These are phyloP conservation scores for Arctium minus DNA, from an alignment of 129 eudicot species.

Conservation along the genomic window DNA sequence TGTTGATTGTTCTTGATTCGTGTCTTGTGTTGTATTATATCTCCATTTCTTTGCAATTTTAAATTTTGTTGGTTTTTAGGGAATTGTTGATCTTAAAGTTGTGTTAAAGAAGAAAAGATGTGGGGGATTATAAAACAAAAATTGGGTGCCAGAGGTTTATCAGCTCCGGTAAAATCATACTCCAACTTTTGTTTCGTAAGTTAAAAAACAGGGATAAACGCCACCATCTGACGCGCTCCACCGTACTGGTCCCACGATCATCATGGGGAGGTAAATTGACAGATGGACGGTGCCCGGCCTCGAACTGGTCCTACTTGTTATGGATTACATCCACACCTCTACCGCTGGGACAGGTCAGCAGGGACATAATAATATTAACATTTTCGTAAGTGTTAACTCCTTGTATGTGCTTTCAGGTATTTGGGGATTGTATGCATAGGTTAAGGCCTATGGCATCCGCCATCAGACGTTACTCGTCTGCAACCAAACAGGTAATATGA, in stretches of 20 bases:
- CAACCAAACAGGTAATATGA: slow-evolving; percentile 25
- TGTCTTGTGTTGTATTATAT: background rate
- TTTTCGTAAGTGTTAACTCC: background rate
- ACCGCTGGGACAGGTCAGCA: no score
- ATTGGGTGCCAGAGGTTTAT: slow-evolving; percentile 13
- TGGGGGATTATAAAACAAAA: slow-evolving; percentile 11
- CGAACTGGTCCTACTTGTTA: no score
- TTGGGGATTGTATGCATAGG: slow-evolving; percentile 9
- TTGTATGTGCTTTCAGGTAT: background rate
- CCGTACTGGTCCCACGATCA: background rate
- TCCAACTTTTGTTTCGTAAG: background rate
- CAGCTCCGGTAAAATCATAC: slow-evolving; percentile 16
- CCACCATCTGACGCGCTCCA: background rate
- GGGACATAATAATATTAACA: no score
- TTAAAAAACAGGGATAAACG: background rate
- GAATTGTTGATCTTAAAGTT: slow-evolving; percentile 1
- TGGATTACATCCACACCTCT: no score
- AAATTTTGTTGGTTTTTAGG: background rate
- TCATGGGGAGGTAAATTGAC: background rate
- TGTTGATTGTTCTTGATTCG: background rate
- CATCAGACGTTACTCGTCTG: slow-evolving; percentile 21
- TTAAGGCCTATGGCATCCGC: slow-evolving; percentile 18
- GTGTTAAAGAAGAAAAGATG: slow-evolving; percentile 13
- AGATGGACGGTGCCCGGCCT: no score
- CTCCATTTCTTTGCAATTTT: background rate